A percentile compares a stretch with the other conserved stretches of the same genome.
Conservation (phyloP, 495 filamentous ascomycete species). For the Thozetella sp. region DNA sequence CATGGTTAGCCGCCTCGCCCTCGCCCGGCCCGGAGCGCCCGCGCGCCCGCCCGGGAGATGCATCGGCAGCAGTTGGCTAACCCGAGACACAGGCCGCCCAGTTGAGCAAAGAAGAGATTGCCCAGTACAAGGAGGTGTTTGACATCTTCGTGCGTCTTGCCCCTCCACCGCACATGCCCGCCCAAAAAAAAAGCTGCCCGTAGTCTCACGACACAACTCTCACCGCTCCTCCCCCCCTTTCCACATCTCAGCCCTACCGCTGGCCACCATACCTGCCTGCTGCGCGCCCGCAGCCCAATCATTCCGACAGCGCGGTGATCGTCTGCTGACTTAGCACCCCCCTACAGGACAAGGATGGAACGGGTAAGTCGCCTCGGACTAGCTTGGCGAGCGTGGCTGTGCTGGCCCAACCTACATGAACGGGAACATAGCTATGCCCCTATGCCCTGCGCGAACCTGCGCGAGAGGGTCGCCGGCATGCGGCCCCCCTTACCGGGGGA, state of each 20-base stretch:
- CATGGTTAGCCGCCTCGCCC: not conserved
- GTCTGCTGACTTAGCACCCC: slow-evolving; percentile 11
- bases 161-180: not conserved
- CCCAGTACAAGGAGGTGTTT: slow-evolving; percentile 92
- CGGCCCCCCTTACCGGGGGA: not conserved
- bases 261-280: not conserved
- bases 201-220: not conserved
- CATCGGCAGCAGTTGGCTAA: not conserved
- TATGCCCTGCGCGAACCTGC: too few species aligned
- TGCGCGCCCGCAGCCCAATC: slow-evolving; percentile 10
- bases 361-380: slow-evolving; percentile 68
- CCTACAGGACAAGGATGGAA: slow-evolving; percentile 87
- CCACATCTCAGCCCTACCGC: not conserved
- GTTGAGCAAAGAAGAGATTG: slow-evolving; percentile 86
- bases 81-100: slow-evolving; percentile 56
- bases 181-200: slow-evolving; percentile 4
- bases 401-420: not conserved
- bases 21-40: too few species aligned
- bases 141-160: slow-evolving; percentile 80
- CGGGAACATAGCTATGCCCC: not conserved
- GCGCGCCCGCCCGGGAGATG: too few species aligned
- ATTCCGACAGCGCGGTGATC: slow-evolving; percentile 6
- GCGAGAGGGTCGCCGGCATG: not conserved
- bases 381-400: slow-evolving; percentile 2
- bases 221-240: slow-evolving; percentile 2